phyloP scores from a whole-genome alignment of 108 stramenopile species.

The Cyclotella baltica region DNA sequence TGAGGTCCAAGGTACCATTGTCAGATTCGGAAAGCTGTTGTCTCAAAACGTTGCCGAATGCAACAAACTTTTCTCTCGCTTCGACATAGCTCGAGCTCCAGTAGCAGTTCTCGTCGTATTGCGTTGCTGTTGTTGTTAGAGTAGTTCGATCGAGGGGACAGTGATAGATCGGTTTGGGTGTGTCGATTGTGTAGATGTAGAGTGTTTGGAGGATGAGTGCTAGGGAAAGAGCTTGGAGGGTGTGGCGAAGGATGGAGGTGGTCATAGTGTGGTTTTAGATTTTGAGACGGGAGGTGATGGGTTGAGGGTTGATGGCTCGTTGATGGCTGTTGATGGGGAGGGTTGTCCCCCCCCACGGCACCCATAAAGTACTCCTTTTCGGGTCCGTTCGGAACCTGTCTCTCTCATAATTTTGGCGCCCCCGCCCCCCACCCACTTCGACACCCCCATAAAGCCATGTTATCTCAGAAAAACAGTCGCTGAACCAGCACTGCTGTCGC shows the following conservation, averaged over 20 bases:
- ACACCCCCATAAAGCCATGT: too few species aligned
- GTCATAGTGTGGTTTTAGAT: not conserved
- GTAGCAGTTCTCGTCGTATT: constrained; percentile 48
- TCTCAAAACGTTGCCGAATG: constrained; percentile 42
- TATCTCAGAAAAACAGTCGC: too few species aligned
- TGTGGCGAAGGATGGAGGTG: not conserved
- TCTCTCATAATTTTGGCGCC: too few species aligned
- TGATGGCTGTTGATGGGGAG: too few species aligned
- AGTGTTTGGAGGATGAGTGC: not conserved
- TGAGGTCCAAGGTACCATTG: constrained; percentile 18
- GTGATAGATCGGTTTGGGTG: constrained; percentile 33
- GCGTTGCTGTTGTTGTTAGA: constrained; percentile 17
- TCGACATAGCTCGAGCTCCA: constrained; percentile 47
- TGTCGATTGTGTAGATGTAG: constrained; percentile 29
- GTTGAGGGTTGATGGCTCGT: too few species aligned
- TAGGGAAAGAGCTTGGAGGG: constrained; percentile 3
- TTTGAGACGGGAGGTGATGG: not conserved
- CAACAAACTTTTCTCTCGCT: constrained; percentile 50
- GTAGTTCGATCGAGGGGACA: constrained; percentile 44
- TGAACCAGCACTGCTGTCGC: too few species aligned
- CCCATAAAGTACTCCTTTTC: too few species aligned
- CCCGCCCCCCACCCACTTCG: too few species aligned
- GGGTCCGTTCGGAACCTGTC: too few species aligned
- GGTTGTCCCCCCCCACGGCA: too few species aligned
- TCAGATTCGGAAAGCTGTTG: constrained; percentile 6